Evolutionary conservation across 345 rosid species (phyloP), one percentile per base, ranked within the genome.

Genomic region (Melaleuca alternifolia): DNA sequence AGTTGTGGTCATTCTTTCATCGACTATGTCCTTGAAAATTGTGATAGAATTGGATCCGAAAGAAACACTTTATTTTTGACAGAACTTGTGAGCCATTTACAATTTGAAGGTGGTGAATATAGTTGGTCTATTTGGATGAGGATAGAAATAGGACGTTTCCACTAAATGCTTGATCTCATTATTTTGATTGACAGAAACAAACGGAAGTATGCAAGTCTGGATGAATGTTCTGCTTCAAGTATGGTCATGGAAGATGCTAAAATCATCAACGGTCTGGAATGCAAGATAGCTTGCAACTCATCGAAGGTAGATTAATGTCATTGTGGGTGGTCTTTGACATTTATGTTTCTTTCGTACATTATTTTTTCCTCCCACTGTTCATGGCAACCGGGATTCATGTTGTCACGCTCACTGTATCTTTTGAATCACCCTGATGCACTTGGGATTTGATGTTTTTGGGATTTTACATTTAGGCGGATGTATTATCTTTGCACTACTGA

Each of bases 231-330:
- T 84, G 94, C 95, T 75, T 86, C 88, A 21, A 90, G 93, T 89
- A 84, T 87, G 88, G 97, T 96, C 85, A 92, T 95, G 96, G 98
- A 97, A 87, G 94, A 91, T 87, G 98, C 94, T 90, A 89, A 90
- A 88, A 91, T 92, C 88, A 89, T 93, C 88, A 97, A 96, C 89
- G 99, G 99, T 89, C 93, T 97, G 88, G 99, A 97, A 91, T 95
- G 98, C 90, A 96, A 96, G 93, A 92, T 97, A 85, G 89, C 98
- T 84, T 95, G 99, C 94, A 94, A 88, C 88, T 93, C 99, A 59
- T 94, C 88, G 87, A 97, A 96, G 99, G 99, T 96, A 91, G 26
- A 83, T 28, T 13, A 23, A 23, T 33, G 46, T 44, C 62, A 52
- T 44, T 26, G 24, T 44, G n/a, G 5, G 61, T 1, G 48, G 81